Evolutionary conservation across 352 stramenopile species (phyloP).

Genomic region (Phytopythium sindhum): DNA sequence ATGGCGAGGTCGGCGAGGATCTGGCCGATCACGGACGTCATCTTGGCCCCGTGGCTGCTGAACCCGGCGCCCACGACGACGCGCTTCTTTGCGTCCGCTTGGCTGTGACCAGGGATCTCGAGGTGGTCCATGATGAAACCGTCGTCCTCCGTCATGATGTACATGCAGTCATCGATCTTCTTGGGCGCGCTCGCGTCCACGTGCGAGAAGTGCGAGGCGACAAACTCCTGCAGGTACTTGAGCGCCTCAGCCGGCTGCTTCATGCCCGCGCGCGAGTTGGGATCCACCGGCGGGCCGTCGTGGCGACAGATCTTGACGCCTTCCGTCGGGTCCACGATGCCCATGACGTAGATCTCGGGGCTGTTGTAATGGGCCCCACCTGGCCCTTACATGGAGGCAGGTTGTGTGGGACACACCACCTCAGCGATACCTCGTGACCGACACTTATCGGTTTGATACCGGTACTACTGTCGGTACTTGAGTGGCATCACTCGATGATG

Average conservation of each 20-base stretch:
- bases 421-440: no score
- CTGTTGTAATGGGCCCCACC: constrained; percentile 55
- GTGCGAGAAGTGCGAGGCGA: constrained; percentile 42
- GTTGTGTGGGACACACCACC: no score
- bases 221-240: constrained; percentile 27
- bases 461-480: no score
- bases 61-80: constrained; percentile 75
- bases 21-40: constrained; percentile 80
- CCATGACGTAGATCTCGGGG: constrained; percentile 50
- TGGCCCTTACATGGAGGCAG: no score
- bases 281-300: constrained; percentile 39
- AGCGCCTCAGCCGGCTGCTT: constrained; percentile 24
- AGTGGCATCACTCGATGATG: no score
- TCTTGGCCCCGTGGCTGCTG: constrained; percentile 83
- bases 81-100: constrained; percentile 17
- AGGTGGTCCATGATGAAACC: constrained; percentile 78
- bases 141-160: constrained; percentile 75
- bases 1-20: constrained; percentile 72
- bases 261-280: constrained; percentile 35
- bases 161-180: constrained; percentile 72
- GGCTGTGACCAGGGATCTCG: background rate
- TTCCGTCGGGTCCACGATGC: constrained; percentile 32
- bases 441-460: no score
- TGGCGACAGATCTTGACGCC: constrained; percentile 81
- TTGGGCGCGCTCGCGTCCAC: constrained; percentile 39